phyloP scores from a whole-genome alignment of 2,329 filamentous ascomycete species.

The Zasmidium cellare region DNA sequence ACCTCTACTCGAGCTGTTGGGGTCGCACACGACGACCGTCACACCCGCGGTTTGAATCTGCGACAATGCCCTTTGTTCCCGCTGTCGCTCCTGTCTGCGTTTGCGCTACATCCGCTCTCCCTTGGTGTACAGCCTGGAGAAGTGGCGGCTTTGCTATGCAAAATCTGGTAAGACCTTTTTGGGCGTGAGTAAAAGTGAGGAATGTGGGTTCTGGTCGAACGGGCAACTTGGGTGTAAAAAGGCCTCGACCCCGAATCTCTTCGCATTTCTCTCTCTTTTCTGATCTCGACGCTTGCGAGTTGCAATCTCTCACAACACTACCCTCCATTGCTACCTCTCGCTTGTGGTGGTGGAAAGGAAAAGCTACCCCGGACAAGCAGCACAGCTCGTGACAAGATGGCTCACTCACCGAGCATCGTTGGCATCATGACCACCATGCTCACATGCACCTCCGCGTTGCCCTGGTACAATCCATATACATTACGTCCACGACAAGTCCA shows the following conservation, averaged over 20 bases:
- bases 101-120: not conserved
- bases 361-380: not conserved
- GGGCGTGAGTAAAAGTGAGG: not conserved
- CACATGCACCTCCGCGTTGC: not conserved
- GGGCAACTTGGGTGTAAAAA: not conserved
- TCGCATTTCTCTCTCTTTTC: not conserved
- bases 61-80: not conserved
- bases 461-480: slow-evolving; percentile 2
- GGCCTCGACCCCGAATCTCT: not conserved
- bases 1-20: not conserved
- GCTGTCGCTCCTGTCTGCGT: not conserved
- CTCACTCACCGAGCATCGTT: not conserved
- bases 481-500: not conserved
- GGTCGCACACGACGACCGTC: not conserved
- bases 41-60: not conserved
- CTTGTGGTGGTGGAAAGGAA: not conserved
- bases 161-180: too few relatives aligned
- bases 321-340: not conserved
- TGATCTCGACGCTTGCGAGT: not conserved
- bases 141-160: not conserved
- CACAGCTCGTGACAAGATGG: not conserved
- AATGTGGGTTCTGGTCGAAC: not conserved
- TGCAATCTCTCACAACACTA: not conserved
- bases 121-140: not conserved
- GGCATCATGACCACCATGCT: not conserved